Evolutionary conservation across 2,329 filamentous ascomycete genomes (phyloP).

Genomic region (Fusarium praegraminearum): DNA sequence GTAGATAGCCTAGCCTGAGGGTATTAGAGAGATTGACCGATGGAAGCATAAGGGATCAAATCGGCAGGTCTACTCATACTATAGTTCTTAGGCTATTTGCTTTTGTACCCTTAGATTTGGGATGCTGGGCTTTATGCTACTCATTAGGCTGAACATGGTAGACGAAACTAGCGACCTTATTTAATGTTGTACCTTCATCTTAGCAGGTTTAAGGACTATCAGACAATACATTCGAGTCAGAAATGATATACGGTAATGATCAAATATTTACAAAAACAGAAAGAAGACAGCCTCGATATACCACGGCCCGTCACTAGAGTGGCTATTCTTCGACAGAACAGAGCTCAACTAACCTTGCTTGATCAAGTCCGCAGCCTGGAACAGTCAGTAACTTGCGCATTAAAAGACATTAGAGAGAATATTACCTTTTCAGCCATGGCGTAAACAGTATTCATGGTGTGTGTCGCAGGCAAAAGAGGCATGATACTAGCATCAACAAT

Average conservation of each 20-base stretch:
- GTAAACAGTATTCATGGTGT: constrained; percentile 48
- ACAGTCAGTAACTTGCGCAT: neutral
- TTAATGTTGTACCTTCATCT: too few species aligned
- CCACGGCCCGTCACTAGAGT: rapidly evolving
- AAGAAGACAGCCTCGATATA: neutral
- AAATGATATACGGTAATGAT: neutral
- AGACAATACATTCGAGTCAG: rapidly evolving
- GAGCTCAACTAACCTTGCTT: constrained; percentile 1
- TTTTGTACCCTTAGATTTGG: too few species aligned
- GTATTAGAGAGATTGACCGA: too few species aligned
- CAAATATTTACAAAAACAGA: neutral
- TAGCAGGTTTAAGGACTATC: too few species aligned
- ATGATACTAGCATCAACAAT: constrained; percentile 56
- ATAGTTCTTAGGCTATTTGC: too few species aligned
- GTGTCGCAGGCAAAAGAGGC: constrained; percentile 42
- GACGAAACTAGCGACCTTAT: too few species aligned
- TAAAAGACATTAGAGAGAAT: rapidly evolving
- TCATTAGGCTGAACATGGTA: too few species aligned
- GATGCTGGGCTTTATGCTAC: too few species aligned
- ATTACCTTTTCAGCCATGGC: constrained; percentile 48
- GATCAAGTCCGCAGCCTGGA: constrained; percentile 34
- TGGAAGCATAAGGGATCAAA: too few species aligned
- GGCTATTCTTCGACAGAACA: neutral
- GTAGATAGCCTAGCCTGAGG: neutral
- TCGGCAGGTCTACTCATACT: too few species aligned